Conservation (phyloP, 805 yeast species). For the Maudiozyma serrabonitensis region DNA sequence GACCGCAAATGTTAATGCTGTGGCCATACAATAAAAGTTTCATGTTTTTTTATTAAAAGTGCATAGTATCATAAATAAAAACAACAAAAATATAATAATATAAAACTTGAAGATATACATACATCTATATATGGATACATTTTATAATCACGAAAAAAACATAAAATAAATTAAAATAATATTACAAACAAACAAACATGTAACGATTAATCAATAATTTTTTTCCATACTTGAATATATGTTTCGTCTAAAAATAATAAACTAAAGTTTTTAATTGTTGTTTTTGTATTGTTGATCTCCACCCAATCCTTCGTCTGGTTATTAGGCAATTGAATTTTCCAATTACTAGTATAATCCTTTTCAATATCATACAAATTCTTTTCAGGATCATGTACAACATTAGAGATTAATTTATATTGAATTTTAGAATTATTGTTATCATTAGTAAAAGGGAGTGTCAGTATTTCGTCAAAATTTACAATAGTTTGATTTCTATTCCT, state of each 20-base stretch:
- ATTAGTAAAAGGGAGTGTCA: slow-evolving; percentile 18
- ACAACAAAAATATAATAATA: background rate
- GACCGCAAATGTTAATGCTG: slow-evolving; percentile 82
- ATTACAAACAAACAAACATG: background rate
- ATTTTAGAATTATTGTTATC: slow-evolving; percentile 5
- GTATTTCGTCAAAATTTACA: slow-evolving; percentile 42
- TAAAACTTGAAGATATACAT: slow-evolving; percentile 42
- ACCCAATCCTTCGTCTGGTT: slow-evolving; percentile 41
- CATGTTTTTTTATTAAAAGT: no score
- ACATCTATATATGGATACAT: slow-evolving; percentile 1
- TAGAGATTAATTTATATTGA: slow-evolving; percentile 39
- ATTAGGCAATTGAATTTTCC: slow-evolving; percentile 43
- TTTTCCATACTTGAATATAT: slow-evolving; percentile 61
- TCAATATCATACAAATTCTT: slow-evolving; percentile 9
- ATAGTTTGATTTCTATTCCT: slow-evolving; percentile 49
- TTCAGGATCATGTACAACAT: slow-evolving; percentile 34
- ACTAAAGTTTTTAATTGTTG: slow-evolving; percentile 42
- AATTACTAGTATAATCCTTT: slow-evolving; percentile 29
- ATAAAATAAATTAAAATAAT: background rate
- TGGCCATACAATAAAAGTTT: slow-evolving; percentile 69
- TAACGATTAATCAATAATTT: no score
- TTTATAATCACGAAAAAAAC: background rate
- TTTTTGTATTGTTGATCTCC: slow-evolving; percentile 44
- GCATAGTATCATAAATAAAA: background rate
- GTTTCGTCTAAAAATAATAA: slow-evolving; percentile 52